Evolutionary conservation across 371 early-diverging fungal genomes (phyloP).

Genomic region (Dichotomocladium elegans): DNA sequence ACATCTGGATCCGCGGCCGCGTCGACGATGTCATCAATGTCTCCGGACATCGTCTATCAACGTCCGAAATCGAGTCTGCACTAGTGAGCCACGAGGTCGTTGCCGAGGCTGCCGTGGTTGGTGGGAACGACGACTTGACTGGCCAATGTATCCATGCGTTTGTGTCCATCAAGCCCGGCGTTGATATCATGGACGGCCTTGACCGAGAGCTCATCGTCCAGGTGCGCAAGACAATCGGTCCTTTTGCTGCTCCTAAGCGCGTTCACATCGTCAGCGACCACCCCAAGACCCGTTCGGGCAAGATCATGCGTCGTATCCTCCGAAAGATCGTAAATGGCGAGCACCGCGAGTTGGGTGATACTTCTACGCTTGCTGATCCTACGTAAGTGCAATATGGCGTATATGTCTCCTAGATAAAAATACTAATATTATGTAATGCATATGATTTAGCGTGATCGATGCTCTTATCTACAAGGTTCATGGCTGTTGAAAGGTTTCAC

Average conservation of each 20-base stretch:
- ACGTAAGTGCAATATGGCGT: too few relatives aligned
- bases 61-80: slow-evolving; percentile 94
- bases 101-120: slow-evolving; percentile 96
- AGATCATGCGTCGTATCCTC: slow-evolving; percentile 93
- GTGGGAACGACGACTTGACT: slow-evolving; percentile 82
- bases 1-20: slow-evolving; percentile 88
- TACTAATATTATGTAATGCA: too few relatives aligned
- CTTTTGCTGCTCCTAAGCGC: slow-evolving; percentile 89
- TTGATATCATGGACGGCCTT: slow-evolving; percentile 33
- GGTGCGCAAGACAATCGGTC: slow-evolving; percentile 88
- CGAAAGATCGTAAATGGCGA: slow-evolving; percentile 93
- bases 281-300: too few relatives aligned
- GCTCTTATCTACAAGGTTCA: slow-evolving; percentile 9
- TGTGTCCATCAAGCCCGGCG: slow-evolving; percentile 61
- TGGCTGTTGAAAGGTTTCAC: too few relatives aligned
- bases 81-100: slow-evolving; percentile 70
- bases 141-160: too few relatives aligned
- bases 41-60: slow-evolving; percentile 94
- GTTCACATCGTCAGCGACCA: slow-evolving; percentile 83
- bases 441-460: slow-evolving; percentile 8
- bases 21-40: slow-evolving; percentile 97
- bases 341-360: slow-evolving; percentile 82
- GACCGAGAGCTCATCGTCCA: slow-evolving; percentile 66
- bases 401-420: too few relatives aligned
- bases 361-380: slow-evolving; percentile 86